A percentile compares a stretch with the other conserved stretches of the same genome.
Evolutionary conservation across 129 eudicot genomes (phyloP).

Genomic region (Centella asiatica): DNA sequence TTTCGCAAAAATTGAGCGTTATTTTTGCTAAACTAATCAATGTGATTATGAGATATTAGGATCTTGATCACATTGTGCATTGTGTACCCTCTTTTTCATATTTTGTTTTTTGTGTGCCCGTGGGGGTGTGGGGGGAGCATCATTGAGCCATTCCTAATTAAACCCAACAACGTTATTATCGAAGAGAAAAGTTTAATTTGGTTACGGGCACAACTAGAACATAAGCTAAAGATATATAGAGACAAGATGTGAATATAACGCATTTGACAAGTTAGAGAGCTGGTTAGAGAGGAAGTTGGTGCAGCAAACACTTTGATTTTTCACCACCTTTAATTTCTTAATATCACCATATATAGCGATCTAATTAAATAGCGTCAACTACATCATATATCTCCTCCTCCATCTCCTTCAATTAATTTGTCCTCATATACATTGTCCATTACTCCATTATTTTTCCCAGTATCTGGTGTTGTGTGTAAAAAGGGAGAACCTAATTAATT

Average conservation of each 20-base stretch:
- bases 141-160: too few relatives aligned
- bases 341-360: not conserved
- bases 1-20: too few relatives aligned
- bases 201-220: constrained; percentile 4
- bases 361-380: constrained; percentile 8
- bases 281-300: constrained; percentile 42
- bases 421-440: constrained; percentile 13
- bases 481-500: too few relatives aligned
- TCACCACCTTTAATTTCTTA: constrained; percentile 12
- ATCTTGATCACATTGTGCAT: too few relatives aligned
- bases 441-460: too few relatives aligned
- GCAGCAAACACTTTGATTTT: constrained; percentile 35
- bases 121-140: too few relatives aligned
- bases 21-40: too few relatives aligned
- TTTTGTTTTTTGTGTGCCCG: too few relatives aligned
- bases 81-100: too few relatives aligned
- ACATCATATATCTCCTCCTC: not conserved
- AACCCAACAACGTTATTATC: constrained; percentile 10
- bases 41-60: too few relatives aligned
- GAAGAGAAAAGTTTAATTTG: not conserved
- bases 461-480: too few relatives aligned
- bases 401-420: constrained; percentile 1
- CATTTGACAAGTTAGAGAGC: constrained; percentile 25
- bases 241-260: constrained; percentile 19
- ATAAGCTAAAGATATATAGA: not conserved